These are phyloP conservation scores for Oryza coarctata DNA, from an alignment of 176 grass and related monocot genomes.

Conservation along the genomic window DNA sequence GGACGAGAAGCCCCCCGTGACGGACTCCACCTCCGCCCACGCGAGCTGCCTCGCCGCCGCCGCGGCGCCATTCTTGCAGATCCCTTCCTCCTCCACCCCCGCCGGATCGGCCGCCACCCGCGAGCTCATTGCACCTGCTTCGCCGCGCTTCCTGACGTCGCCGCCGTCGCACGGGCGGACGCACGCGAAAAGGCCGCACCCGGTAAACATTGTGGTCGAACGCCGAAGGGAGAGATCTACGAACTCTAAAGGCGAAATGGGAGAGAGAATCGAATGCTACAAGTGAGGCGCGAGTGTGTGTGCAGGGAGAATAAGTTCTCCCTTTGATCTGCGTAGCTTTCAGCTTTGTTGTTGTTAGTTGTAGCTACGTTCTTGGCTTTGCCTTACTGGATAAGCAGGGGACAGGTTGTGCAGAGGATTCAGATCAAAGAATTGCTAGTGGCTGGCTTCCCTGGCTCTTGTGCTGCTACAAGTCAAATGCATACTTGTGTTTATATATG, in stretches of 20 bases:
- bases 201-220: conserved; percentile 43
- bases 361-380: conserved; percentile 32
- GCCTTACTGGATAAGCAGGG: conserved; percentile 41
- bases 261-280: background rate
- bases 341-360: background rate
- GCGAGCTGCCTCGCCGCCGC: conserved; percentile 37
- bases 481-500: conserved; percentile 34
- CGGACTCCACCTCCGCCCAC: conserved; percentile 69
- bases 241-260: background rate
- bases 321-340: background rate
- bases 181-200: conserved; percentile 50
- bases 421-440: conserved; percentile 16
- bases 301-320: conserved; percentile 29
- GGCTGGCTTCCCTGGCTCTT: conserved; percentile 37
- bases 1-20: conserved; percentile 60
- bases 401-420: conserved; percentile 39
- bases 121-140: conserved; percentile 40
- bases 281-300: conserved; percentile 26
- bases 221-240: background rate
- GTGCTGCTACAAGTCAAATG: conserved; percentile 51
- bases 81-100: background rate
- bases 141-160: conserved; percentile 36
- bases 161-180: conserved; percentile 32
- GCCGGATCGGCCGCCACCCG: conserved; percentile 60
- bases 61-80: background rate